Evolutionary conservation across 2,329 filamentous ascomycete genomes (phyloP).

Genomic region (Emericellopsis atlantica): DNA sequence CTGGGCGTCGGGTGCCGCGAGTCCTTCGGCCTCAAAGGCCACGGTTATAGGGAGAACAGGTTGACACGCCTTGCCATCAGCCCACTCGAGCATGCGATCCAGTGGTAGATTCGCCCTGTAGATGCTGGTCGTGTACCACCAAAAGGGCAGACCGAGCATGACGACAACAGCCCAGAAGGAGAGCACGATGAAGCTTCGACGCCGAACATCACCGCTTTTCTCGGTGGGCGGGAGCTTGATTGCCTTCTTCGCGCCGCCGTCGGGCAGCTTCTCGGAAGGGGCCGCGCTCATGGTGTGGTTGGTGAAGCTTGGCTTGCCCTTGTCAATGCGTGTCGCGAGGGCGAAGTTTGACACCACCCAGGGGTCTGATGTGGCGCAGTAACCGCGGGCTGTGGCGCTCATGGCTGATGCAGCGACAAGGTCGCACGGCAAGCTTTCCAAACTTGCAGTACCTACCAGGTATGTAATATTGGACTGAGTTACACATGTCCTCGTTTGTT

Average conservation of each 20-base stretch:
- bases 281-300: too few species aligned
- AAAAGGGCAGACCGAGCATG: conserved; percentile 77
- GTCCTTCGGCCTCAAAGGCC: conserved; percentile 55
- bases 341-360: too few species aligned
- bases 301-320: too few species aligned
- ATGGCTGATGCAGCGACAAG: too few species aligned
- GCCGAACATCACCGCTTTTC: conserved; percentile 52
- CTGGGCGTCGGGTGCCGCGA: conserved; percentile 56
- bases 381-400: too few species aligned
- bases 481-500: too few species aligned
- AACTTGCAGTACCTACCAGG: too few species aligned
- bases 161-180: conserved; percentile 88
- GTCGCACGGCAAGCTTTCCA: too few species aligned
- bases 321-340: too few species aligned
- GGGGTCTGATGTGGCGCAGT: too few species aligned
- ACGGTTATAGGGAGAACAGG: conserved; percentile 82
- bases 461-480: too few species aligned
- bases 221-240: conserved; percentile 58
- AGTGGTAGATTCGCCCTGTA: conserved; percentile 77
- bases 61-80: conserved; percentile 78
- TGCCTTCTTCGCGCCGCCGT: not conserved
- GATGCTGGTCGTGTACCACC: conserved; percentile 91
- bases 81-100: conserved; percentile 81
- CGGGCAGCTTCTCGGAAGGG: not conserved
- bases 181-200: conserved; percentile 62